Conservation (phyloP, 2,329 filamentous ascomycete species). For the Beauveria asiatica region DNA sequence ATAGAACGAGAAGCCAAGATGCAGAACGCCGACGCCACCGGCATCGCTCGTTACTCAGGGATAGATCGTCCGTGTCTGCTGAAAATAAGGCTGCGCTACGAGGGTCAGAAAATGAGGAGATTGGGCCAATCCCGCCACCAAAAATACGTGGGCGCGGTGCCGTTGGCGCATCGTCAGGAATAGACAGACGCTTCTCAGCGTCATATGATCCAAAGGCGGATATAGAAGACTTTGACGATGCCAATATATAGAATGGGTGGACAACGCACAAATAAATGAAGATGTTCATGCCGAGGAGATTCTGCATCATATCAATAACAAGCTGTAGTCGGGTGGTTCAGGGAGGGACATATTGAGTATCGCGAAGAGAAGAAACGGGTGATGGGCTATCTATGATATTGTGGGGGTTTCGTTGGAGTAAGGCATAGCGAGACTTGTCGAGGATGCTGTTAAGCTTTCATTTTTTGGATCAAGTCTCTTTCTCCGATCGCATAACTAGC, state of each 20-base stretch:
- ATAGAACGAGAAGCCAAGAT: neutral
- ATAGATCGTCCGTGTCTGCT: neutral
- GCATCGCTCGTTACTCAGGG: neutral
- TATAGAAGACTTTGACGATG: conserved; percentile 40
- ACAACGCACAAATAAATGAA: neutral
- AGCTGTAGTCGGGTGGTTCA: neutral
- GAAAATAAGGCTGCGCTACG: conserved; percentile 32
- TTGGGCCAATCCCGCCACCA: conserved; percentile 61
- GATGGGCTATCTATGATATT: neutral
- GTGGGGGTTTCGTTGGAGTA: neutral
- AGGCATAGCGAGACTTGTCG: neutral
- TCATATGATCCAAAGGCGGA: conserved; percentile 53
- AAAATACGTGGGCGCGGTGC: conserved; percentile 62
- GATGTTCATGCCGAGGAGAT: neutral
- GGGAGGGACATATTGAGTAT: neutral
- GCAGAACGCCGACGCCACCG: conserved; percentile 1
- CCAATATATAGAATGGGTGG: neutral
- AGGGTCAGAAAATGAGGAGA: conserved; percentile 65
- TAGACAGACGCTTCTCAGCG: conserved; percentile 72
- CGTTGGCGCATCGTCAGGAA: conserved; percentile 51
- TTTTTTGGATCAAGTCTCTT: too few species aligned
- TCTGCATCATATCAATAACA: too few species aligned
- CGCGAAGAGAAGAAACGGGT: neutral
- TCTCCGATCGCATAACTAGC: too few species aligned
- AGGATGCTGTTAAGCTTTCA: neutral